Percentiles rank a stretch among this genome's conserved stretches.
Evolutionary conservation across 352 stramenopile genomes (phyloP).

Genomic region (Pythium angustatum): DNA sequence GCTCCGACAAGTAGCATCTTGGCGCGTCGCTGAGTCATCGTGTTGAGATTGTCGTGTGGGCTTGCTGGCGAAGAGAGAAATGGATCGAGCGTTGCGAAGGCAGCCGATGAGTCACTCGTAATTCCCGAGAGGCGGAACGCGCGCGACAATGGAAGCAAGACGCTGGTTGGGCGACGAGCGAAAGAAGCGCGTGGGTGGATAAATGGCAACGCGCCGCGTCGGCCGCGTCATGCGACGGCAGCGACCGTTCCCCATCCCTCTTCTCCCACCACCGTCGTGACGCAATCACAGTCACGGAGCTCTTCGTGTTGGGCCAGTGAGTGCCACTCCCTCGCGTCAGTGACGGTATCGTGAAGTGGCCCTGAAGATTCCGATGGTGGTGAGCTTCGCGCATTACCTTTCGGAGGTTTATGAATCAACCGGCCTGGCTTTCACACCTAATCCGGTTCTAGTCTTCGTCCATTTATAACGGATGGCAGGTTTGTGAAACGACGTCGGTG

Average conservation of each 20-base stretch:
- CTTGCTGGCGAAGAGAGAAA: conserved; percentile 4
- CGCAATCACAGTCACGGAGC: conserved; percentile 33
- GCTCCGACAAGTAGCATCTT: conserved; percentile 88
- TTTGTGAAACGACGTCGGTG: conserved; percentile 34
- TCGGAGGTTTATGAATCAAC: neutral
- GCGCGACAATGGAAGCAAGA: neutral
- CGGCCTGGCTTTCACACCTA: conserved; percentile 6
- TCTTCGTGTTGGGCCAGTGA: neutral
- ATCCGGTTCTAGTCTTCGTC: conserved; percentile 26
- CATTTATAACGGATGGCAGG: conserved; percentile 19
- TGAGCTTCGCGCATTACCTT: neutral
- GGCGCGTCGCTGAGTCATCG: conserved; percentile 14
- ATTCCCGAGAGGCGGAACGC: conserved; percentile 6
- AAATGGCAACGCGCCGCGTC: conserved; percentile 15
- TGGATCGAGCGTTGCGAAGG: neutral
- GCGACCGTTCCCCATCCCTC: neutral
- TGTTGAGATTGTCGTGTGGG: neutral
- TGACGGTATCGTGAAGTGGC: neutral
- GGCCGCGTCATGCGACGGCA: conserved; percentile 13
- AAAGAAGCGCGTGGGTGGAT: no score
- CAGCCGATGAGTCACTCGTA: conserved; percentile 4
- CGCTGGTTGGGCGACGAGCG: no score
- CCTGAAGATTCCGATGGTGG: conserved; percentile 30
- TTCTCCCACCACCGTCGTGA: conserved; percentile 3
- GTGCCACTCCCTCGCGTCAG: conserved; percentile 17